Evolutionary conservation across 257 asterid species (phyloP), one percentile per base, ranked within the genome.

Genomic region (Ligustrum vulgare): DNA sequence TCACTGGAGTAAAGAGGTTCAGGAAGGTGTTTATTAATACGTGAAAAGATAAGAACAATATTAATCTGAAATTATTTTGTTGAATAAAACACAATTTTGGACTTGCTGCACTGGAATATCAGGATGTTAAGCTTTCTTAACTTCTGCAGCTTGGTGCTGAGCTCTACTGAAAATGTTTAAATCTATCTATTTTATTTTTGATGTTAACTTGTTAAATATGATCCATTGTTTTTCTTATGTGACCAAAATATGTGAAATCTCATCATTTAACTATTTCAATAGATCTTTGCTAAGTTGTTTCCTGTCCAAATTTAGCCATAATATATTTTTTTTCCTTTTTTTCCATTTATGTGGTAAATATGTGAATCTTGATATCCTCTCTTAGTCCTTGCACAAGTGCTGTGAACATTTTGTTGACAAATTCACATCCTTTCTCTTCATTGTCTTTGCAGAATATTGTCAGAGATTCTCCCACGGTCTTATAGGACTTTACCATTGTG

Each of bases 401-500:
- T 37, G 15, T 65, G 49, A 25, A 64, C 16, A 16, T 77, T 25
- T 33, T 72, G 20, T 47, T 67, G 11, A 32, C 20, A 13, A 16
- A 10, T 70, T 36, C 31, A 18, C 31, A 65, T 32, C 32, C 54
- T 18, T 13, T 63, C 64, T 74, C 49, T 71, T 28, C 49, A n/a
- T 45, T 79, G 60, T 64, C 60, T 62, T 4, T 77, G 67, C 81
- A 75, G 80, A 74, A 72, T 36, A 73, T 47, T 37, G 56, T 45
- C 62, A 13, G 31, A 49, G 73, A 67, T 47, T 69, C 67, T 43
- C 68, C 43, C 22, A 72, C 54, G 68, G 72, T 69, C 71, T 76
- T 72, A 70, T 47, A 5, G 82, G 75, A 74, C 72, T 65, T 54
- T 62, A 2, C 32, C 73, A 73, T 54, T 4, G 72, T 43, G 75